Percentiles rank a stretch among this genome's conserved stretches.
Evolutionary conservation across 2,329 filamentous ascomycete genomes (phyloP).

Genomic region (Akanthomyces muscarius): DNA sequence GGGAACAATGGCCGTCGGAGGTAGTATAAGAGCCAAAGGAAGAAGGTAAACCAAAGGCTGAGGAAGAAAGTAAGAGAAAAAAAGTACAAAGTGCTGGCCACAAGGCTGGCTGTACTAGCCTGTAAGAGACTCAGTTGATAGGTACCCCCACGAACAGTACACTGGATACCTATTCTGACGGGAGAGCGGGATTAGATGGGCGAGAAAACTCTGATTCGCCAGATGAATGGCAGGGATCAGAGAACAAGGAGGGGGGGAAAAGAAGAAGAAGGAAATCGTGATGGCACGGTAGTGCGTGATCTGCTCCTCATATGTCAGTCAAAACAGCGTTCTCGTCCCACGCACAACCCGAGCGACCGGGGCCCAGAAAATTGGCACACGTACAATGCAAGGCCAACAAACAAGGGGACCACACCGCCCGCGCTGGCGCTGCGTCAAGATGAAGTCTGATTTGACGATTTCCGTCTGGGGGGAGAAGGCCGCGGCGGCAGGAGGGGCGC

Average conservation of each 20-base stretch:
- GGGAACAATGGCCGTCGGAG: not conserved
- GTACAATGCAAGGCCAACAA: constrained; percentile 15
- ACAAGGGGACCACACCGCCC: constrained; percentile 13
- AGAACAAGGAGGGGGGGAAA: not conserved
- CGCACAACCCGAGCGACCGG: not conserved
- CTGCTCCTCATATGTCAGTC: constrained; percentile 8
- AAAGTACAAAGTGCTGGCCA: not conserved
- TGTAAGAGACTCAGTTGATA: not conserved
- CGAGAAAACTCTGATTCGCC: not conserved
- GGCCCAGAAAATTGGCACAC: not conserved
- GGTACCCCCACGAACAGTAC: not conserved
- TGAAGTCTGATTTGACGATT: not conserved
- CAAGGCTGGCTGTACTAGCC: constrained; percentile 4
- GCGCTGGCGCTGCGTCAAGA: not conserved
- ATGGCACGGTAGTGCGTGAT: constrained; percentile 7
- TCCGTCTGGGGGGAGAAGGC: not conserved
- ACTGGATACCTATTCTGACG: not conserved
- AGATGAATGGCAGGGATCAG: not conserved
- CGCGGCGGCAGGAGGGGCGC: not conserved
- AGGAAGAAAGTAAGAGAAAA: not conserved
- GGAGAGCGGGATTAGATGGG: not conserved
- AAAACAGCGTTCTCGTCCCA: not conserved
- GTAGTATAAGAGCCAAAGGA: not conserved
- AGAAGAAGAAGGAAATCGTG: not conserved
- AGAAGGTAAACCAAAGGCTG: not conserved